Percentiles rank a stretch among this genome's conserved stretches.
phyloP scores from a whole-genome alignment of 345 rosid species.

The Eucalyptus caleyi region DNA sequence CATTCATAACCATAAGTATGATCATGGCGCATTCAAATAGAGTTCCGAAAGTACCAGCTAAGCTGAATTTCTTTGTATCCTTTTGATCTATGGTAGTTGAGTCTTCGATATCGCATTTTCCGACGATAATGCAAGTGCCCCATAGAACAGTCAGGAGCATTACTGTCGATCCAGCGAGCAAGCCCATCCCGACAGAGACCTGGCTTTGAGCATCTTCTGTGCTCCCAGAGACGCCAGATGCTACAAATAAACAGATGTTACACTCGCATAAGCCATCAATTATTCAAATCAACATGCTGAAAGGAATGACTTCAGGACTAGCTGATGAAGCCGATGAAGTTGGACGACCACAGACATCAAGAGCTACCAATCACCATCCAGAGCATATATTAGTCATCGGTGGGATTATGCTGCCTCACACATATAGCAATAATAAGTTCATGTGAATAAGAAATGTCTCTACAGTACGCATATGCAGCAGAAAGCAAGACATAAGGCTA shows the following conservation, averaged over 20 bases:
- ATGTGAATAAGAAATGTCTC: neutral
- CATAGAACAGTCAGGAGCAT: conserved; percentile 24
- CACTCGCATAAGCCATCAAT: neutral
- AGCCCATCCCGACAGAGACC: conserved; percentile 25
- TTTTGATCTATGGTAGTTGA: conserved; percentile 2
- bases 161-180: conserved; percentile 26
- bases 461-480: neutral
- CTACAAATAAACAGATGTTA: neutral
- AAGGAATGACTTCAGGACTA: neutral
- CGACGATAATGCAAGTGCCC: conserved; percentile 21
- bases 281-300: neutral
- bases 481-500: neutral
- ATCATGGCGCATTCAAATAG: neutral
- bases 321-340: neutral
- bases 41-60: conserved; percentile 6
- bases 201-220: conserved; percentile 21
- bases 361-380: neutral
- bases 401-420: neutral
- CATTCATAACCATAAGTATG: neutral
- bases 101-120: conserved; percentile 10
- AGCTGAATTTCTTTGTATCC: conserved; percentile 6
- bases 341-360: neutral
- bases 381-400: neutral
- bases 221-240: conserved; percentile 26
- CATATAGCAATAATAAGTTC: neutral